Evolutionary conservation across 192 early-diverging fungal genomes (phyloP).

Genomic region (Backusella macrospora): DNA sequence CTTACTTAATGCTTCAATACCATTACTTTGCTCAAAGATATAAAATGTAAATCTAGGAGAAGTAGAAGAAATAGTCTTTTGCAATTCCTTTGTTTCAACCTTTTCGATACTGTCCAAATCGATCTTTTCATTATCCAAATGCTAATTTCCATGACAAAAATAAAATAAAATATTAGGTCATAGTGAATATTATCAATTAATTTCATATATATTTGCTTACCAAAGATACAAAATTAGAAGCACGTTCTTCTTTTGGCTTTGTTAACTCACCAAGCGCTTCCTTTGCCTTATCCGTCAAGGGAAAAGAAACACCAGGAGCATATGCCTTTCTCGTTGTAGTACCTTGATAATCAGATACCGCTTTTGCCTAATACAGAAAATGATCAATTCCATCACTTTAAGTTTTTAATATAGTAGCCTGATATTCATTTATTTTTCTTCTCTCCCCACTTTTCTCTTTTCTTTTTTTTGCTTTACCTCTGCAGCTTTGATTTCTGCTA

Average conservation of each 20-base stretch:
- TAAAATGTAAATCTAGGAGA: constrained; percentile 79
- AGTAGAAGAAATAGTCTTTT: constrained; percentile 52
- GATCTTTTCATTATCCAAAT: constrained; percentile 61
- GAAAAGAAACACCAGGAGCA: constrained; percentile 66
- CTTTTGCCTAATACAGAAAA: constrained; percentile 38
- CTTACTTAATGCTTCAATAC: constrained; percentile 53
- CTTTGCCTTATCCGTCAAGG: constrained; percentile 60
- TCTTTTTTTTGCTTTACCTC: constrained; percentile 47
- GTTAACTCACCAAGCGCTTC: constrained; percentile 61
- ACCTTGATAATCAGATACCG: constrained; percentile 53
- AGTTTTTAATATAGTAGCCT: not conserved
- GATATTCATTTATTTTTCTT: not conserved
- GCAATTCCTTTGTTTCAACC: constrained; percentile 53
- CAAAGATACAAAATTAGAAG: constrained; percentile 66
- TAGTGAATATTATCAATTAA: not conserved
- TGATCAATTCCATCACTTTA: too few relatives aligned
- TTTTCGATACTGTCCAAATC: constrained; percentile 46
- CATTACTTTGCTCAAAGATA: constrained; percentile 50
- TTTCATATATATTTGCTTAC: constrained; percentile 29
- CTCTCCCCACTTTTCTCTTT: not conserved
- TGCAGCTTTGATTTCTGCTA: constrained; percentile 62
- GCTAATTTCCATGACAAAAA: constrained; percentile 24
- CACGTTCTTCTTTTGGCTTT: constrained; percentile 39
- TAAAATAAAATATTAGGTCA: not conserved
- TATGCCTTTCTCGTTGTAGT: constrained; percentile 63